Evolutionary conservation across 768 basidiomycete genomes (phyloP).

Genomic region (Gymnopilus dilepis): DNA sequence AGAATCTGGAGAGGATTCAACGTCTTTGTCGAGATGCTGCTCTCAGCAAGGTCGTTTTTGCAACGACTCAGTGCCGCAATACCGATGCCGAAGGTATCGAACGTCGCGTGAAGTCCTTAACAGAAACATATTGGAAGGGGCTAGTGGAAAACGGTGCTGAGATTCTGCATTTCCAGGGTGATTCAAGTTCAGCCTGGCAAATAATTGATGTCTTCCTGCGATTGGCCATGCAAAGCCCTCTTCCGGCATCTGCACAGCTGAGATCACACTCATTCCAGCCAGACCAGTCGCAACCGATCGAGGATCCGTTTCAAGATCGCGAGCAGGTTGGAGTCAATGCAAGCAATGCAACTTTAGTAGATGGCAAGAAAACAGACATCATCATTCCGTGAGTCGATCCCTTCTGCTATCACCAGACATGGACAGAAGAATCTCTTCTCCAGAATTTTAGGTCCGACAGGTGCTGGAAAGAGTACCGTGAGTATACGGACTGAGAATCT

Average conservation of each 20-base stretch:
- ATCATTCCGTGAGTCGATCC: slow-evolving; percentile 7
- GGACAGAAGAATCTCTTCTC: background rate
- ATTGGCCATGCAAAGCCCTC: background rate
- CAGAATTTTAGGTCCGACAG: slow-evolving; percentile 13
- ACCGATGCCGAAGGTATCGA: background rate
- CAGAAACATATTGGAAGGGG: background rate
- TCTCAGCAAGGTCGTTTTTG: background rate
- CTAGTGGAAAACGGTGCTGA: background rate
- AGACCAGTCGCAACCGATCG: background rate
- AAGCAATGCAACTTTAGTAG: background rate
- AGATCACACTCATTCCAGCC: too few relatives aligned
- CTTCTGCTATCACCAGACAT: background rate
- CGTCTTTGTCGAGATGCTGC: background rate
- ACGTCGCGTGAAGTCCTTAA: background rate
- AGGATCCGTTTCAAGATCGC: background rate
- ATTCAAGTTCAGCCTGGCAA: slow-evolving; percentile 13
- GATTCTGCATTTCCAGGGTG: background rate
- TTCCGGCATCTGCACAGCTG: background rate
- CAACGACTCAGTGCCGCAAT: background rate
- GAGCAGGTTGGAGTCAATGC: too few relatives aligned
- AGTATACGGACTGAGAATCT: background rate
- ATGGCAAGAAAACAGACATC: slow-evolving; percentile 5
- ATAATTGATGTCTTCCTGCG: slow-evolving; percentile 5
- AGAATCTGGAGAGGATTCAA: slow-evolving; percentile 7
- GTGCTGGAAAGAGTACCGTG: slow-evolving; percentile 16